Percentiles rank a stretch among this genome's conserved stretches.
Conservation (phyloP, 148 eudicot species). For the Rhododendron williamsianum region DNA sequence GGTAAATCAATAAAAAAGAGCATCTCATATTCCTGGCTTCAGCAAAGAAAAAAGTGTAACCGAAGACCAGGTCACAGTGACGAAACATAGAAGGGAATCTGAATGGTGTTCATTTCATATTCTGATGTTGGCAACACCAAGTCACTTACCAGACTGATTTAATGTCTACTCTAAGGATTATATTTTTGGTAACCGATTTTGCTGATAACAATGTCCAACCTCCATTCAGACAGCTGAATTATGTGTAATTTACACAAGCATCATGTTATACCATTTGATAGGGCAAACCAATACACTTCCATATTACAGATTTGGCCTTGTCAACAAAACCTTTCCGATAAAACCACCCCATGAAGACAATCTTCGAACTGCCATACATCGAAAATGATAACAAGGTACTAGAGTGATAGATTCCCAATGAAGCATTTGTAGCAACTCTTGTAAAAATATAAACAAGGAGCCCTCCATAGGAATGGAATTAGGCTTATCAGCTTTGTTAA, state of each 20-base stretch:
- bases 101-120: neutral
- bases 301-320: neutral
- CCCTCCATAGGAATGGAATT: neutral
- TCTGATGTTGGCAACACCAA: neutral
- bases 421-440: neutral
- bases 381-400: neutral
- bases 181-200: neutral
- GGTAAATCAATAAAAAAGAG: conserved; percentile 30
- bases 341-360: conserved; percentile 7
- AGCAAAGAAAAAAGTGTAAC: conserved; percentile 27
- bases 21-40: conserved; percentile 39
- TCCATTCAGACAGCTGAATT: neutral
- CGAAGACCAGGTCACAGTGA: conserved; percentile 25
- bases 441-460: neutral
- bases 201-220: neutral
- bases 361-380: neutral
- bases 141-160: neutral
- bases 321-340: neutral
- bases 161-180: neutral
- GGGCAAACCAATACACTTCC: neutral
- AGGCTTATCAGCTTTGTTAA: neutral
- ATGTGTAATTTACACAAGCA: neutral
- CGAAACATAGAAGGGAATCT: conserved; percentile 10
- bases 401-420: neutral
- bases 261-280: neutral